Percentiles rank a stretch among this genome's conserved stretches.
These are phyloP conservation scores for Exutisphaerella laricina DNA, from an alignment of 2,329 filamentous ascomycete species.

Conservation along the genomic window DNA sequence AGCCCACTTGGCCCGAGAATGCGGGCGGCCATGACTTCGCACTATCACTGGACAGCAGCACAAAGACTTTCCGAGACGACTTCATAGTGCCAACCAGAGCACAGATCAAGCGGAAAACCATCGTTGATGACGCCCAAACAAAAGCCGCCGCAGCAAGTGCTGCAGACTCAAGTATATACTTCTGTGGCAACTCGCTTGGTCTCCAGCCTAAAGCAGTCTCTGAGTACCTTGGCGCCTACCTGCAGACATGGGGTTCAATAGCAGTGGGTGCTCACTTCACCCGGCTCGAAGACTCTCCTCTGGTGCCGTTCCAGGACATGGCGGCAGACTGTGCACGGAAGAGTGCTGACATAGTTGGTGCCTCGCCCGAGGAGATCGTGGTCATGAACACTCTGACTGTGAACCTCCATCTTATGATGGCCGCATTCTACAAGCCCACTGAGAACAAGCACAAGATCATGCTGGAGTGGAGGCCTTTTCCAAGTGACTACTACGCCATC, in stretches of 20 bases:
- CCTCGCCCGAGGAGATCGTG: slow-evolving; percentile 66
- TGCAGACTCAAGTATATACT: slow-evolving; percentile 59
- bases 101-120: slow-evolving; percentile 60
- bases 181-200: slow-evolving; percentile 85
- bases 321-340: slow-evolving; percentile 66
- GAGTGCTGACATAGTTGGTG: slow-evolving; percentile 69
- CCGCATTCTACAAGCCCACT: slow-evolving; percentile 72
- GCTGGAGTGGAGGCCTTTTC: slow-evolving; percentile 82
- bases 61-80: slow-evolving; percentile 38
- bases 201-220: slow-evolving; percentile 68
- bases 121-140: slow-evolving; percentile 34
- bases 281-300: slow-evolving; percentile 52
- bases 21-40: slow-evolving; percentile 26
- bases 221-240: slow-evolving; percentile 61
- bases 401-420: slow-evolving; percentile 79
- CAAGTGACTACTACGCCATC: slow-evolving; percentile 82
- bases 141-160: slow-evolving; percentile 12
- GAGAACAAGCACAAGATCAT: slow-evolving; percentile 68
- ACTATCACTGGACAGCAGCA: slow-evolving; percentile 21
- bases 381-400: slow-evolving; percentile 81
- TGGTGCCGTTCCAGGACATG: slow-evolving; percentile 70
- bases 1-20: slow-evolving; percentile 21
- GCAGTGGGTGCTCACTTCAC: slow-evolving; percentile 73
- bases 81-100: slow-evolving; percentile 71
- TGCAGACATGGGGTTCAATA: slow-evolving; percentile 78